Conservation (phyloP, 78 protist genomes). For the Dictyostelium intermedium region DNA sequence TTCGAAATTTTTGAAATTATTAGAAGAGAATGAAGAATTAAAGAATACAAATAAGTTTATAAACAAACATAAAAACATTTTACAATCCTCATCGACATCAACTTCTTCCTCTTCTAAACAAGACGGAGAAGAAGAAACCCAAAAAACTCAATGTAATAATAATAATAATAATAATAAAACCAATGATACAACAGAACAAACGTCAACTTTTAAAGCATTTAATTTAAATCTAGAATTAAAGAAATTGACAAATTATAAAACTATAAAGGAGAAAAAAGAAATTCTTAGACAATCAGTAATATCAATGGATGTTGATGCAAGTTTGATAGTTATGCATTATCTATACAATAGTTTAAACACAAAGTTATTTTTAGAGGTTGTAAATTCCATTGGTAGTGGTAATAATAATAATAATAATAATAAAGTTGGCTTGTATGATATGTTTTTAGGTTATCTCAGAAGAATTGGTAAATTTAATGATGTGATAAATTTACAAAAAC, state of each 20-base stretch:
- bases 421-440: neutral
- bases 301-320: constrained; percentile 10
- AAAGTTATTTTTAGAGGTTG: neutral
- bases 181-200: neutral
- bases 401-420: too few relatives aligned
- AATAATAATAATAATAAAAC: neutral
- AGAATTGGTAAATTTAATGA: constrained; percentile 22
- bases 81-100: neutral
- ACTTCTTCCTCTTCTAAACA: too few relatives aligned
- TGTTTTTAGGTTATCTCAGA: constrained; percentile 1
- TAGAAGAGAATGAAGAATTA: constrained; percentile 11
- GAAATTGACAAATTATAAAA: neutral
- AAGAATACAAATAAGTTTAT: neutral
- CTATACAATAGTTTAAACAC: neutral
- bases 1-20: neutral
- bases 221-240: neutral
- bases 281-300: neutral
- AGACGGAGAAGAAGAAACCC: neutral
- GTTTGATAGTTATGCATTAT: neutral
- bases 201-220: neutral
- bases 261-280: neutral
- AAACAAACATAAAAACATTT: neutral
- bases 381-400: neutral
- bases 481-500: neutral
- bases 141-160: neutral